phyloP scores from a whole-genome alignment of 2,329 filamentous ascomycete genomes.

The Cryoendolithus antarcticus region DNA sequence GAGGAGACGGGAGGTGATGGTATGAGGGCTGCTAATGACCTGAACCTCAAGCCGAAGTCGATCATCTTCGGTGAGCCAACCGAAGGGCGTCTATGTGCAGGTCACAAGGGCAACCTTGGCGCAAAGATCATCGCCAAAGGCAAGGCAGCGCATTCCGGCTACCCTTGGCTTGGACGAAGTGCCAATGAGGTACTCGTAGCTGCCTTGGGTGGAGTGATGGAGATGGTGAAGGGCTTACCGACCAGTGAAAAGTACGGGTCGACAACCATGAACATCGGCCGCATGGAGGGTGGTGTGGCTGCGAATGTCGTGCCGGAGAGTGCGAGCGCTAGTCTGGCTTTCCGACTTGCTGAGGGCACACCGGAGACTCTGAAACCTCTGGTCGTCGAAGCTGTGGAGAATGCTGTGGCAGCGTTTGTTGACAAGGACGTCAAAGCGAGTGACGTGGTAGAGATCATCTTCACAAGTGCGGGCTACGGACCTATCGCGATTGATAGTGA shows the following conservation, averaged over 20 bases:
- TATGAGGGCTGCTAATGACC: conserved; percentile 49
- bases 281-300: conserved; percentile 68
- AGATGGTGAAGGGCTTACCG: conserved; percentile 54
- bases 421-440: conserved; percentile 14
- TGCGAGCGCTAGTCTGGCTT: conserved; percentile 55
- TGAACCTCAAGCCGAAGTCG: conserved; percentile 41
- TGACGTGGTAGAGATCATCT: conserved; percentile 47
- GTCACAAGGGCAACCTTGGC: conserved; percentile 75
- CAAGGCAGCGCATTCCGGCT: conserved; percentile 76
- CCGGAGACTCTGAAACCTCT: too few species aligned
- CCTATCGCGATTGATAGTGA: conserved; percentile 69
- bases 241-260: conserved; percentile 67
- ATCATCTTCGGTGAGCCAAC: conserved; percentile 92
- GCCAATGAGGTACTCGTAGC: conserved; percentile 72
- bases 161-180: conserved; percentile 77
- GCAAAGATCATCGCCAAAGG: conserved; percentile 59
- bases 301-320: conserved; percentile 73
- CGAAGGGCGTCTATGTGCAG: conserved; percentile 71
- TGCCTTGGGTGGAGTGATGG: conserved; percentile 54
- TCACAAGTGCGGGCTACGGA: conserved; percentile 54
- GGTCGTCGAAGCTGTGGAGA: conserved; percentile 31
- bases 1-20: conserved; percentile 74
- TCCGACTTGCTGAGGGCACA: conserved; percentile 67
- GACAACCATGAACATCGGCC: conserved; percentile 79
- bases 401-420: conserved; percentile 34